Evolutionary conservation across 805 yeast genomes (phyloP).

Genomic region (Candida glaebosa): DNA sequence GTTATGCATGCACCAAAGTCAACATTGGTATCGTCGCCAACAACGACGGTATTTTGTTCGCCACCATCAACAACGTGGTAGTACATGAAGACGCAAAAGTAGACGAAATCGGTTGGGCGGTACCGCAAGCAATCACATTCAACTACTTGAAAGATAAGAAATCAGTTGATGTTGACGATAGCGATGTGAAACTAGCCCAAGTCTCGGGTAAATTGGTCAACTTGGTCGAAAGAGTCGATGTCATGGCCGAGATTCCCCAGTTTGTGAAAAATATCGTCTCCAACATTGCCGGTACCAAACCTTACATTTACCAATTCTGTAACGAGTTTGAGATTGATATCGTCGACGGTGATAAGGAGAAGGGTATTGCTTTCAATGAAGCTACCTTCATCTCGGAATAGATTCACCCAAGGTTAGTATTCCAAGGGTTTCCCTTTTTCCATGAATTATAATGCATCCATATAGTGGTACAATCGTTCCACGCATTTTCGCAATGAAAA

Average conservation of each 20-base stretch:
- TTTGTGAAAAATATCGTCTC: slow-evolving; percentile 91
- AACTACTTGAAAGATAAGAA: slow-evolving; percentile 42
- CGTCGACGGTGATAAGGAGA: slow-evolving; percentile 44
- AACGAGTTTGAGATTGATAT: slow-evolving; percentile 47
- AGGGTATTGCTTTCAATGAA: slow-evolving; percentile 71
- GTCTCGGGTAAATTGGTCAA: slow-evolving; percentile 59
- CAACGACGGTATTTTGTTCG: slow-evolving; percentile 56
- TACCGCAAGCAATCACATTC: slow-evolving; percentile 68
- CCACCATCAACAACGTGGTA: slow-evolving; percentile 64
- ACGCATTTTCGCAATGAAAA: no score
- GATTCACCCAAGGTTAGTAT: no score
- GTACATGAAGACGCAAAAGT: slow-evolving; percentile 49
- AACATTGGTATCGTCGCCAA: slow-evolving; percentile 72
- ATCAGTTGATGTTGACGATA: slow-evolving; percentile 41
- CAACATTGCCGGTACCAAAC: slow-evolving; percentile 94
- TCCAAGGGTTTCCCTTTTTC: no score
- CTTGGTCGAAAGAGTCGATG: slow-evolving; percentile 89
- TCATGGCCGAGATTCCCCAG: slow-evolving; percentile 93
- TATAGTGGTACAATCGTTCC: no score
- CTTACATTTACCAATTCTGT: slow-evolving; percentile 92
- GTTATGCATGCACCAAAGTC: slow-evolving; percentile 81
- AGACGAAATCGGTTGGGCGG: slow-evolving; percentile 91
- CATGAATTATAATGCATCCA: no score
- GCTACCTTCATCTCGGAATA: slow-evolving; percentile 69
- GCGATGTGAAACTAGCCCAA: slow-evolving; percentile 41